Evolutionary conservation across 2,329 filamentous ascomycete species (phyloP), one percentile per base, ranked within the genome.

Genomic region (Zasmidium cellare): DNA sequence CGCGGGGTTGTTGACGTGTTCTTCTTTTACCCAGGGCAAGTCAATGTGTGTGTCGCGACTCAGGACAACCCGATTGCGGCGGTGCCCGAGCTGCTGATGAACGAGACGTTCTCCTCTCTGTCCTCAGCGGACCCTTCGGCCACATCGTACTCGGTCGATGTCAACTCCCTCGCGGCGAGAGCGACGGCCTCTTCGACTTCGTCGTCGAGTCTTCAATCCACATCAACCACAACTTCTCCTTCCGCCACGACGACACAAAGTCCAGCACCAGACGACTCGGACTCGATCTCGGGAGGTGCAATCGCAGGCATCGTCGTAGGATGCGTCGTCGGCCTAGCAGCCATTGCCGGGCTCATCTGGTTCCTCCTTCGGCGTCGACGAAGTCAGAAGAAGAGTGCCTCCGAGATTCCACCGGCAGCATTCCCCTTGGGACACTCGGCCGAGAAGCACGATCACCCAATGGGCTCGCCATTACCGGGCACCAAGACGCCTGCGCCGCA

Each of bases 231-330:
- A 3, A 31, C 46, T 14, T 38, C 38, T 12, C 9, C 53, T 1
- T 28, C 49, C 11, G 47, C 41, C 24, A 12, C 19, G 11, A n/a
- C 31, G 2, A 35, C 23, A 23, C 25, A 46, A 16, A 47, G n/a
- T 9, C 9, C 23, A 1, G n/a, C 35, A 14, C 3, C 7, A 9
- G 7, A 9, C n/a, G 24, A 44, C 19, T 46, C 28, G 3, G 49
- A 28, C 19, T 35, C 55, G 5, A 31, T 61, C 3, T 73, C 52
- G 58, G 65, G 16, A 7, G 74, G 72, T 19, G 71, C 71, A 9
- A 66, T 70, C 41, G 74, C 69, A n/a, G 75, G 73, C 11, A 72
- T 74, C 41, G 74, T 71, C 3, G 67, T 71, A 3, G 74, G 72
- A 25, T 69, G 69, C 9, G 64, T 73, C 9, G 72, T 53, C 5